Evolutionary conservation across 495 filamentous ascomycete genomes (phyloP), one percentile per base, ranked within the genome.

Genomic region (Penicillium paradoxum): DNA sequence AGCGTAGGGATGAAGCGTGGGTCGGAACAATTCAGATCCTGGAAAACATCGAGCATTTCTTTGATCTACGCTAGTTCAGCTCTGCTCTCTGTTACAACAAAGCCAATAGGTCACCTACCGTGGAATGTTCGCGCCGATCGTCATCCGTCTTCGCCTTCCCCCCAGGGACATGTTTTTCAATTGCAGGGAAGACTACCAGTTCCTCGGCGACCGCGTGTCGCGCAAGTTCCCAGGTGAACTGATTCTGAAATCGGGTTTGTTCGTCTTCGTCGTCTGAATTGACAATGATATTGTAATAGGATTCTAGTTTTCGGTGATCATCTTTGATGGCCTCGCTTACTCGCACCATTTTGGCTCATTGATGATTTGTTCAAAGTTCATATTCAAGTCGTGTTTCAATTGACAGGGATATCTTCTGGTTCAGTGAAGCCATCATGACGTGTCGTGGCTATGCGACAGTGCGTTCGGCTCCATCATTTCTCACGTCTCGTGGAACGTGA

Each of bases 161-260:
- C 62, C 70, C 54, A n/a, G 73, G 67, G 1, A 84, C 43, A 53
- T 84, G 57, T 56, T 79, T 76, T 51, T 85, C 83, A 8, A 87
- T 70, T 6, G 81, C 81, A 1, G 85, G 86, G 66, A 85, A 87
- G 6, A 88, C 69, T 24, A 85, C 79, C 4, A 89, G 64, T 65
- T 88, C 86, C 59, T 88, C 81, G 51, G 72, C 79, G 50, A 86
- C 69, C 0, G 79, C 74, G 61, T 87, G 79, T n/a, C 83, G 75
- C 6, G 86, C 79, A 4, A 89, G 69, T 55, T 83, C 80, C 86
- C 85, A 89, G 13, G 80, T 80, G 47, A 87, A 83, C 49, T 81
- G 77, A 45, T 88, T 88, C 59, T 81, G 79, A 62, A 73, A 87
- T 13, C 76, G 67, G 0, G 64, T 68, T 50, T 76, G 75, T 9